These are phyloP conservation scores for Lathyrus aphaca DNA, from an alignment of 306 rosid genomes.

Conservation along the genomic window DNA sequence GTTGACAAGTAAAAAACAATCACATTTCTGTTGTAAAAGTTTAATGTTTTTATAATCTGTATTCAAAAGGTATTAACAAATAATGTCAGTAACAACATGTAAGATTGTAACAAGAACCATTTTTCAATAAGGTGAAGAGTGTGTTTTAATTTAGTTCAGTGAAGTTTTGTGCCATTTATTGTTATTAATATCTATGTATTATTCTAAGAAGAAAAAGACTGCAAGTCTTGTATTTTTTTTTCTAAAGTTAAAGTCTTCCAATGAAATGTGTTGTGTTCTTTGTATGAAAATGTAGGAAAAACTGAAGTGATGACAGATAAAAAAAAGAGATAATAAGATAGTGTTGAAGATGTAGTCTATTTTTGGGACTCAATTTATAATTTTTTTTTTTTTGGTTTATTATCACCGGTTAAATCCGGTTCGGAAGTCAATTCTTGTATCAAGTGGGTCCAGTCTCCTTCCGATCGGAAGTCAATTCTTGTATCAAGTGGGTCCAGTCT, in stretches of 20 bases:
- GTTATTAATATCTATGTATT: background rate
- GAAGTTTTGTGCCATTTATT: background rate
- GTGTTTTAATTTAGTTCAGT: constrained; percentile 10
- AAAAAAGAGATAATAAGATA: too few species aligned
- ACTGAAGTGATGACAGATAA: too few species aligned
- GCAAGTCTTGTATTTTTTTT: background rate
- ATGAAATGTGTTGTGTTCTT: constrained; percentile 10
- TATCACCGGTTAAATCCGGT: too few species aligned
- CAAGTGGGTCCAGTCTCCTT: too few species aligned
- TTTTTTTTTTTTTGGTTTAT: too few species aligned
- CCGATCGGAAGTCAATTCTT: too few species aligned
- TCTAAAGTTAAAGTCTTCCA: background rate
- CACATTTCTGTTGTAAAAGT: constrained; percentile 21
- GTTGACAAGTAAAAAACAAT: constrained; percentile 30
- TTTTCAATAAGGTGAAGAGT: constrained; percentile 3
- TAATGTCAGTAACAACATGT: constrained; percentile 11
- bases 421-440: too few species aligned
- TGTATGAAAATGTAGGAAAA: background rate
- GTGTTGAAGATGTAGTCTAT: too few species aligned
- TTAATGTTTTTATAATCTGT: constrained; percentile 3
- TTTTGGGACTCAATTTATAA: too few species aligned
- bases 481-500: too few species aligned
- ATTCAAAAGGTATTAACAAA: background rate
- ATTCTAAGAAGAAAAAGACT: too few species aligned
- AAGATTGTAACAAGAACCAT: constrained; percentile 9